These are phyloP conservation scores for Jaenimonas drosophilae DNA, from an alignment of 208 protist genomes.

Conservation along the genomic window DNA sequence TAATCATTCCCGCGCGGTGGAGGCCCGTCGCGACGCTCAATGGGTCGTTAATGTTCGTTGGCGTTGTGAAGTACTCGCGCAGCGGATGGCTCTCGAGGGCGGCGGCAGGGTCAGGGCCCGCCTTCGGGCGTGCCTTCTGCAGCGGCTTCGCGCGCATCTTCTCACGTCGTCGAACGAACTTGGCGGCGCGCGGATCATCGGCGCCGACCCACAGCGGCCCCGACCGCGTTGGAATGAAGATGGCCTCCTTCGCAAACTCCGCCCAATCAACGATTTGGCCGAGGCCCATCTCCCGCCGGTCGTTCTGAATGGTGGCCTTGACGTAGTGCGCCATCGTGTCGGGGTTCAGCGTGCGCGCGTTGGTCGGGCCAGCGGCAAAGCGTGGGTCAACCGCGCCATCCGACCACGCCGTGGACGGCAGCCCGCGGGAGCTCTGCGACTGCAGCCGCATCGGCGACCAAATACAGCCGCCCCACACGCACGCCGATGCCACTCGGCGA, in stretches of 20 bases:
- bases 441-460: conserved; percentile 20
- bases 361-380: conserved; percentile 47
- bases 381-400: conserved; percentile 70
- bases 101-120: conserved; percentile 61
- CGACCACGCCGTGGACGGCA: conserved; percentile 27
- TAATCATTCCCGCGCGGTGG: conserved; percentile 63
- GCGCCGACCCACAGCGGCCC: conserved; percentile 80
- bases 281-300: conserved; percentile 77
- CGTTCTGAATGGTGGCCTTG: conserved; percentile 84
- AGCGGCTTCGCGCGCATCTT: conserved; percentile 82
- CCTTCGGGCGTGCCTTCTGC: conserved; percentile 64
- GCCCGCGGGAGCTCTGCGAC: conserved; percentile 57
- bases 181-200: conserved; percentile 72
- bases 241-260: conserved; percentile 84
- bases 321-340: conserved; percentile 86
- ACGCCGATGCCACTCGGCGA: neutral
- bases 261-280: conserved; percentile 76
- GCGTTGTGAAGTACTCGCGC: conserved; percentile 81
- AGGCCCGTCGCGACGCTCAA: conserved; percentile 71
- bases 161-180: conserved; percentile 58
- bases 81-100: conserved; percentile 73
- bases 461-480: neutral
- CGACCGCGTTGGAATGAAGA: conserved; percentile 76
- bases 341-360: conserved; percentile 68
- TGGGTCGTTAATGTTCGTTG: conserved; percentile 69